A percentile compares a stretch with the other conserved stretches of the same genome.
Evolutionary conservation across 139 green algal species (phyloP).

Genomic region (Volvox reticuliferus): DNA sequence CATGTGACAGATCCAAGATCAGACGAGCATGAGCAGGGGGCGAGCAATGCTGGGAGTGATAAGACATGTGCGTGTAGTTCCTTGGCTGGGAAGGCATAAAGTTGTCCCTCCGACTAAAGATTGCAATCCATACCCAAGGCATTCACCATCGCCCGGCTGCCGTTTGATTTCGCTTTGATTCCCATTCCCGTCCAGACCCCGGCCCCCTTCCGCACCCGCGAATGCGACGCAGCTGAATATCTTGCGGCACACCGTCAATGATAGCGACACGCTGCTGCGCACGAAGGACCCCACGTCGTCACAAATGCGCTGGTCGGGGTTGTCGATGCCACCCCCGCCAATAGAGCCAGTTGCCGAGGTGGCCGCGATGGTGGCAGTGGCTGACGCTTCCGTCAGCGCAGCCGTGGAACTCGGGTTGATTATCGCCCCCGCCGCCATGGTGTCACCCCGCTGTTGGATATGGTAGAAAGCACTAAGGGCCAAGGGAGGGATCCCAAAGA

Average conservation of each 20-base stretch:
- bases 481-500: not conserved
- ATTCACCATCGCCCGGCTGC: no score
- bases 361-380: not conserved
- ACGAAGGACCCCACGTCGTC: constrained; percentile 89
- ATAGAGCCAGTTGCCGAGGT: not conserved
- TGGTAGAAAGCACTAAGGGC: constrained; percentile 39
- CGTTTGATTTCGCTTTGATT: no score
- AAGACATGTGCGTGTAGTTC: no score
- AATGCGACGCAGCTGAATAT: constrained; percentile 89
- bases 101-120: no score
- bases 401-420: no score
- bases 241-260: constrained; percentile 79
- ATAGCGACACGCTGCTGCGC: constrained; percentile 69
- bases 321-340: constrained; percentile 53
- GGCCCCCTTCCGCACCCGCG: constrained; percentile 42
- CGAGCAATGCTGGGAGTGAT: no score
- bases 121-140: no score
- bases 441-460: constrained; percentile 30
- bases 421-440: not conserved
- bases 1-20: no score
- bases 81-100: no score
- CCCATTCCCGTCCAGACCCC: not conserved
- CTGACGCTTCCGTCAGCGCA: not conserved
- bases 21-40: no score
- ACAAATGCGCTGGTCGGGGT: constrained; percentile 88